These are phyloP conservation scores for Anisogramma anomala DNA, from an alignment of 2,329 filamentous ascomycete genomes.

Conservation along the genomic window DNA sequence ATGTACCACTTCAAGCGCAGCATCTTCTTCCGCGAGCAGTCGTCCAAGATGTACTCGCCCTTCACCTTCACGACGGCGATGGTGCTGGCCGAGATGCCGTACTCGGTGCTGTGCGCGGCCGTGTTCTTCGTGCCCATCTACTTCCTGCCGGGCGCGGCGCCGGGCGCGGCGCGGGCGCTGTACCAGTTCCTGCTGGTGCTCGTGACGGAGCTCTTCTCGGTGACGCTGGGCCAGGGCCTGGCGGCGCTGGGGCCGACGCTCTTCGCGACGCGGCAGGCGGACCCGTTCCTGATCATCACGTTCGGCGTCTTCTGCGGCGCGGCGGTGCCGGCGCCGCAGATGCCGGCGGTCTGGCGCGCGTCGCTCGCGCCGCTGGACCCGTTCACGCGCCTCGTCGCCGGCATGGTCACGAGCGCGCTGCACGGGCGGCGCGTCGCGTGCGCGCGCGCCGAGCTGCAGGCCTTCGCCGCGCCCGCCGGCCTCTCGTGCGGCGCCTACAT, in stretches of 20 bases:
- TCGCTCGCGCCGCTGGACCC: slow-evolving; percentile 79
- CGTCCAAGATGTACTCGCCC: slow-evolving; percentile 75
- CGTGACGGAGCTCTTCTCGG: slow-evolving; percentile 72
- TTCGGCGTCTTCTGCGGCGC: slow-evolving; percentile 84
- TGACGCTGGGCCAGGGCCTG: slow-evolving; percentile 66
- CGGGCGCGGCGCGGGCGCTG: slow-evolving; percentile 55
- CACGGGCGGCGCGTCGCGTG: slow-evolving; percentile 55
- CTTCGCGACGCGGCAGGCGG: slow-evolving; percentile 68
- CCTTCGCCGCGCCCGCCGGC: slow-evolving; percentile 54
- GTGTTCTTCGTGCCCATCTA: slow-evolving; percentile 75
- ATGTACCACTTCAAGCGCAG: slow-evolving; percentile 72
- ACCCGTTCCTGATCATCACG: slow-evolving; percentile 72
- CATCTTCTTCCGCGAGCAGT: slow-evolving; percentile 77
- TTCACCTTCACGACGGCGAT: slow-evolving; percentile 68
- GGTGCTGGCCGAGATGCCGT: slow-evolving; percentile 75
- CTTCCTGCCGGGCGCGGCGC: slow-evolving; percentile 67
- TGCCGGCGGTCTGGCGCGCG: slow-evolving; percentile 64
- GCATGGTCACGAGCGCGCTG: slow-evolving; percentile 68
- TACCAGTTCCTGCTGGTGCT: slow-evolving; percentile 82
- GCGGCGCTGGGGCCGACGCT: slow-evolving; percentile 66
- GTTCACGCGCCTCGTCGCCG: slow-evolving; percentile 69
- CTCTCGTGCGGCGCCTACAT: slow-evolving; percentile 68
- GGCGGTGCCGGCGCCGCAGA: slow-evolving; percentile 65
- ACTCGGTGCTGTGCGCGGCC: slow-evolving; percentile 68
- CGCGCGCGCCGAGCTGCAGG: slow-evolving; percentile 47